A percentile compares a stretch with the other conserved stretches of the same genome.
These are phyloP conservation scores for Phaeosphaeriaceae sp. DNA, from an alignment of 2,329 filamentous ascomycete species.

Conservation along the genomic window DNA sequence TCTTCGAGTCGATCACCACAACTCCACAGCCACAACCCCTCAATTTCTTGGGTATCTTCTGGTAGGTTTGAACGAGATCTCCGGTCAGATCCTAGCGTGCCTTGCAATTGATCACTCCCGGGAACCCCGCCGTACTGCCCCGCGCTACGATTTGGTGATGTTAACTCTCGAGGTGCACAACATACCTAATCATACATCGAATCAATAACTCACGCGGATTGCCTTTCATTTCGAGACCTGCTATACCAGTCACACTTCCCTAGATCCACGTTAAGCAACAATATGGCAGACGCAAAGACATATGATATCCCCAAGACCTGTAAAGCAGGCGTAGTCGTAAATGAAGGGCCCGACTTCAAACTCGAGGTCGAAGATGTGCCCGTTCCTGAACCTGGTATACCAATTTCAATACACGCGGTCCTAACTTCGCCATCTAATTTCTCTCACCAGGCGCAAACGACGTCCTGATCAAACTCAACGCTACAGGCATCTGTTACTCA, in stretches of 20 bases:
- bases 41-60: neutral
- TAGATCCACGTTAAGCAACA: neutral
- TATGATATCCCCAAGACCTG: slow-evolving; percentile 53
- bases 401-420: neutral
- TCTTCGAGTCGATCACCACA: neutral
- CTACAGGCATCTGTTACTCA: slow-evolving; percentile 63
- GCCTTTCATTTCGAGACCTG: neutral
- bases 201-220: neutral
- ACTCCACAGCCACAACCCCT: neutral
- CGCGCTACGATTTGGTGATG: neutral
- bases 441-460: slow-evolving; percentile 55
- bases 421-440: neutral
- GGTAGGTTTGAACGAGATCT: neutral
- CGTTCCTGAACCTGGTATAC: slow-evolving; percentile 54
- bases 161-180: neutral
- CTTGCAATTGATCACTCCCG: neutral
- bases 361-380: slow-evolving; percentile 54
- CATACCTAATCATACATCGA: neutral
- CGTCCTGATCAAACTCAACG: slow-evolving; percentile 62
- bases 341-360: slow-evolving; percentile 56
- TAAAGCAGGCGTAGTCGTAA: slow-evolving; percentile 58
- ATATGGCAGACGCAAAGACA: slow-evolving; percentile 2
- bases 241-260: too few species aligned
- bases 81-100: neutral
- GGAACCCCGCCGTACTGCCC: neutral